phyloP scores from a whole-genome alignment of 1,284 basidiomycete species.

The Trametes versicolor region DNA sequence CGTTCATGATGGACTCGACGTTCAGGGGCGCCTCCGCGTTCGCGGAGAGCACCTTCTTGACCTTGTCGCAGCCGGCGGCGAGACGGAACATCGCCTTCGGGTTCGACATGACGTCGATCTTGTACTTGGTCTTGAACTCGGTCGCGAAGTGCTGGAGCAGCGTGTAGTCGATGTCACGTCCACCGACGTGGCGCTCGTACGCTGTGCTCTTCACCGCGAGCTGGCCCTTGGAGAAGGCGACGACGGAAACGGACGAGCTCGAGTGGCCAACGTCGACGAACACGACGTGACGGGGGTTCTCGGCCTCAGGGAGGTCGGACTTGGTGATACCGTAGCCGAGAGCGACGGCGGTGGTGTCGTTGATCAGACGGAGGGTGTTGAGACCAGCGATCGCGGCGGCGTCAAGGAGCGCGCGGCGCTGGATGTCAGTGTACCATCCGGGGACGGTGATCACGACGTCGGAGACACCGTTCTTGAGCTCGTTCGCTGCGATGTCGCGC shows the following conservation, averaged over 20 bases:
- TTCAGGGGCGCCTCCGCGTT: slow-evolving; percentile 88
- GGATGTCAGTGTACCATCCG: slow-evolving; percentile 93
- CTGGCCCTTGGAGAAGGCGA: slow-evolving; percentile 93
- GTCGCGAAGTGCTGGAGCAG: slow-evolving; percentile 88
- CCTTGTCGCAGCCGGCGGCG: slow-evolving; percentile 77
- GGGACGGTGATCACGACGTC: slow-evolving; percentile 95
- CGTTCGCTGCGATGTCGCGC: slow-evolving; percentile 83
- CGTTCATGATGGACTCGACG: slow-evolving; percentile 94
- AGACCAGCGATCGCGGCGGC: slow-evolving; percentile 90
- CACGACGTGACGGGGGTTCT: slow-evolving; percentile 85
- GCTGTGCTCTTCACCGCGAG: slow-evolving; percentile 87
- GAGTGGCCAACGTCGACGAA: slow-evolving; percentile 96
- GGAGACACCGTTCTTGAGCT: slow-evolving; percentile 84
- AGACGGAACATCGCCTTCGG: slow-evolving; percentile 95
- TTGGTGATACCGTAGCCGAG: slow-evolving; percentile 98
- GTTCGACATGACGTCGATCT: slow-evolving; percentile 90
- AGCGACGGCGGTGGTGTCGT: slow-evolving; percentile 93
- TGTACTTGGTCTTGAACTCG: slow-evolving; percentile 95
- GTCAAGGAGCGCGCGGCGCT: slow-evolving; percentile 88
- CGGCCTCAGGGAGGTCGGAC: slow-evolving; percentile 87
- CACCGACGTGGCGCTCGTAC: slow-evolving; percentile 91
- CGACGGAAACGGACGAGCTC: slow-evolving; percentile 84
- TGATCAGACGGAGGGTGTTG: slow-evolving; percentile 92
- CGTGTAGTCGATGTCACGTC: slow-evolving; percentile 92
- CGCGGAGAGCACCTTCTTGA: slow-evolving; percentile 83